A percentile compares a stretch with the other conserved stretches of the same genome.
Conservation (phyloP, 441 rosid species). For the Cnidoscolus chayamansa region DNA sequence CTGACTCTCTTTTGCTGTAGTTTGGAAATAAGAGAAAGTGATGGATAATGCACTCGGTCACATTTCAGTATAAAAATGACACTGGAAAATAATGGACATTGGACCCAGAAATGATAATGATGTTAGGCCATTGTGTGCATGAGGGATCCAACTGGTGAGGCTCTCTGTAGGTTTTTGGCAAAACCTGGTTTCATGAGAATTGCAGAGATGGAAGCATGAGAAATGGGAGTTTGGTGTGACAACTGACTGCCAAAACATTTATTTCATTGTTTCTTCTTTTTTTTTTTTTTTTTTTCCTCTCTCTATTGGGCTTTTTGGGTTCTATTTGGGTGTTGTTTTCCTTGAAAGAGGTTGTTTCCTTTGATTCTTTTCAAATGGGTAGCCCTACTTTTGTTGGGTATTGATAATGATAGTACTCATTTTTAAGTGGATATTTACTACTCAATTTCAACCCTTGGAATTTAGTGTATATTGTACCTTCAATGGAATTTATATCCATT, state of each 20-base stretch:
- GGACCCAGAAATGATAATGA: no score
- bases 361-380: neutral
- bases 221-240: constrained; percentile 1
- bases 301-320: neutral
- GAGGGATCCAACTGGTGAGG: no score
- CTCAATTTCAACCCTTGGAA: neutral
- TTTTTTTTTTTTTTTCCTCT: no score
- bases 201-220: neutral
- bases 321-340: neutral
- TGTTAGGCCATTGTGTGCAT: no score
- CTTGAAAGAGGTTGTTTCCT: neutral
- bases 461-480: no score
- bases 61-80: no score
- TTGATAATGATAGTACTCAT: neutral
- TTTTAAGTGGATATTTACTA: neutral
- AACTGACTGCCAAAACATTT: neutral
- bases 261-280: neutral
- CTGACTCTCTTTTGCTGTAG: neutral
- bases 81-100: no score
- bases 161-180: neutral
- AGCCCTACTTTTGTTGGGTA: neutral
- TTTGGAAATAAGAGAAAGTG: neutral
- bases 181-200: neutral
- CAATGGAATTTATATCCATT: no score
- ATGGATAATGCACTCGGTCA: neutral